These are phyloP conservation scores for Pigoraptor vietnamica DNA, from an alignment of 78 protist genomes.

Conservation along the genomic window DNA sequence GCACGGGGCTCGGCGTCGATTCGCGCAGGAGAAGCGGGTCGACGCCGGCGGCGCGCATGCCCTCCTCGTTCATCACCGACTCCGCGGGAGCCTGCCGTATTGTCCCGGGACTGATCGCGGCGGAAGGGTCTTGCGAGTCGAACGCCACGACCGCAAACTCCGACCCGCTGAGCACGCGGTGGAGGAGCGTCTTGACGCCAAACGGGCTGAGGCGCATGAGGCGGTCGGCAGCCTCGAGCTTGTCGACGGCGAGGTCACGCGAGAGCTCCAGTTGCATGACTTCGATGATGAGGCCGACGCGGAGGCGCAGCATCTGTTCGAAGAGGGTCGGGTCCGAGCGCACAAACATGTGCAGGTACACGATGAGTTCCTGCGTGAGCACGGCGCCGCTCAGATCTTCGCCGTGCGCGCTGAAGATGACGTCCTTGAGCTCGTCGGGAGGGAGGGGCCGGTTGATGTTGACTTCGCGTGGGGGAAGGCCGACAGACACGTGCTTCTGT, in stretches of 20 bases:
- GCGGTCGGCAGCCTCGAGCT: slow-evolving; percentile 8
- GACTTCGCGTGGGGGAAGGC: background rate
- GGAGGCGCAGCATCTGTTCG: slow-evolving; percentile 10
- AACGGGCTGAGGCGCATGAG: slow-evolving; percentile 19
- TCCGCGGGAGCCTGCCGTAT: background rate
- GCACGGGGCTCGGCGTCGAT: background rate
- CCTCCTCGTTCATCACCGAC: background rate
- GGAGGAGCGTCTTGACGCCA: slow-evolving; percentile 11
- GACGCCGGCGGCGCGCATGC: background rate
- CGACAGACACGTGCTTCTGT: slow-evolving; percentile 21
- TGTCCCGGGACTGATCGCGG: background rate
- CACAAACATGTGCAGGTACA: slow-evolving; percentile 20
- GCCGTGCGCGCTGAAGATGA: background rate
- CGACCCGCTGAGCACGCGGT: slow-evolving; percentile 18
- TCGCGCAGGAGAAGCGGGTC: background rate
- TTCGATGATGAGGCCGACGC: background rate
- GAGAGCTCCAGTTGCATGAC: slow-evolving; percentile 16
- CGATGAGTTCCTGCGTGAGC: slow-evolving; percentile 26
- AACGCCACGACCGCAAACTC: background rate
- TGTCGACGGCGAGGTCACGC: background rate
- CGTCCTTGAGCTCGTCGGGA: background rate
- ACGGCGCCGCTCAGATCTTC: slow-evolving; percentile 2
- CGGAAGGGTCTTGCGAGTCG: background rate
- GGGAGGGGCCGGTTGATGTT: background rate
- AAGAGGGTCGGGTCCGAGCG: slow-evolving; percentile 22